Percentiles rank a stretch among this genome's conserved stretches.
These are phyloP conservation scores for Naganishia randhawae DNA, from an alignment of 768 basidiomycete species.

Conservation along the genomic window DNA sequence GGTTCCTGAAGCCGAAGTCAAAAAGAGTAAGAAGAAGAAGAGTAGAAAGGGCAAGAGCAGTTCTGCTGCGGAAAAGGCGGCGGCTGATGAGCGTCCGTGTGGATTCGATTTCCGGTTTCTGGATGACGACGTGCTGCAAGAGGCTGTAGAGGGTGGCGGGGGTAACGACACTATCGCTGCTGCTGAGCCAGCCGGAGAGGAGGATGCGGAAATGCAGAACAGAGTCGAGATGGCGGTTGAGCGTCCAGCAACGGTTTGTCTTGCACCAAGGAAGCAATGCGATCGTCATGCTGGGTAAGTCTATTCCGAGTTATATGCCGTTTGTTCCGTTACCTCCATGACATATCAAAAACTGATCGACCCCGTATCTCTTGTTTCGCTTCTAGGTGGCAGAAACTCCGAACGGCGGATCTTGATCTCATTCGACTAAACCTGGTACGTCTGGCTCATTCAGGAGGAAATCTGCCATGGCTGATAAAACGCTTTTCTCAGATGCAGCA, in stretches of 20 bases:
- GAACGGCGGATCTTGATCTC: slow-evolving; percentile 9
- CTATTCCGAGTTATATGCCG: not conserved
- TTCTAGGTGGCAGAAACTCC: slow-evolving; percentile 8
- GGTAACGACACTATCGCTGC: not conserved
- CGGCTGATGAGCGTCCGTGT: slow-evolving; percentile 13
- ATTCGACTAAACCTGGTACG: slow-evolving; percentile 3
- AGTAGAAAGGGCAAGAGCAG: slow-evolving; percentile 1
- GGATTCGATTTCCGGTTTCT: slow-evolving; percentile 21
- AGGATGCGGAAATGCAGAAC: not conserved
- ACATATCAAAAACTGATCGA: no score
- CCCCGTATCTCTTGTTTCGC: not conserved
- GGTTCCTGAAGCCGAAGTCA: not conserved
- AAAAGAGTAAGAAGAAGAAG: slow-evolving; percentile 22
- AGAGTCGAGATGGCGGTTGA: not conserved
- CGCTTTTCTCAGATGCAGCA: not conserved
- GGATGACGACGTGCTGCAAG: not conserved
- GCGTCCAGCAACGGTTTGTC: not conserved
- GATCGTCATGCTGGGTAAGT: slow-evolving; percentile 16
- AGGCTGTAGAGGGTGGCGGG: not conserved
- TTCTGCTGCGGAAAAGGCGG: not conserved
- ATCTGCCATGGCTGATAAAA: no score
- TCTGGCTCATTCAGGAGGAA: not conserved
- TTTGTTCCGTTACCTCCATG: not conserved
- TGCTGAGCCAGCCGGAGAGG: not conserved
- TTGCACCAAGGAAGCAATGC: slow-evolving; percentile 8